Evolutionary conservation across 371 early-diverging fungal genomes (phyloP), one percentile per base, ranked within the genome.

Genomic region (Basidiobolus meristosporus): DNA sequence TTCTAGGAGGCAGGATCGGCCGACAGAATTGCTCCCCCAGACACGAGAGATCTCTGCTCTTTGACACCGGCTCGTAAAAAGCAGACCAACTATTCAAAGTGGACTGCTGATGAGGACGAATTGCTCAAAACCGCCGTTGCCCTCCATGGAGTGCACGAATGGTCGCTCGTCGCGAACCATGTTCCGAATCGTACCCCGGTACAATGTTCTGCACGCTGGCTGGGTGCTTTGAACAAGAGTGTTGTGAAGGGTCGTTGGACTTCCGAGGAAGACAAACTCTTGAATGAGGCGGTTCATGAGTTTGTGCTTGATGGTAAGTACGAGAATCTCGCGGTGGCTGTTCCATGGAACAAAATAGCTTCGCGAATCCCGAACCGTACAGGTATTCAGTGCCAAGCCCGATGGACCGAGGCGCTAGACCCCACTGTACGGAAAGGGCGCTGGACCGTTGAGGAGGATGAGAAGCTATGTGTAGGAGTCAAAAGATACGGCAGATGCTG

Each of bases 211-310:
- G 68, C 70, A n/a, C 63, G 72, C 12, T 78, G 71, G 70, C 45
- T 64, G 15, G 73, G 75, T 22, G 73, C 75, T n/a, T 50, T 75
- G 28, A 75, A 75, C n/a, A n/a, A n/a, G n/a, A n/a, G n/a, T n/a
- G n/a, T n/a, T n/a, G n/a, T n/a, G n/a, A n/a, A n/a, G 0, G 70
- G 74, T 5, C 56, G 68, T 12, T 90, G 84, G 84, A 56, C 60
- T 18, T 28, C 39, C 7, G 73, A 76, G 30, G 89, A 88, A 50
- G 83, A 87, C 42, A 52, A 53, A 0, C 45, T 62, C n/a, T 56
- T 88, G 20, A 52, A 55, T 29, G 62, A 61, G 0, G 80, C 81
- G 0, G 67, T 78, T 1, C 51, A 54, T 1, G 12, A 4, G 7
- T 79, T 70, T 46, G 16, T 18, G n/a, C n/a, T 16, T 6, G 34